phyloP scores from a whole-genome alignment of 352 stramenopile species.

The Globisporangium uncinulatum region DNA sequence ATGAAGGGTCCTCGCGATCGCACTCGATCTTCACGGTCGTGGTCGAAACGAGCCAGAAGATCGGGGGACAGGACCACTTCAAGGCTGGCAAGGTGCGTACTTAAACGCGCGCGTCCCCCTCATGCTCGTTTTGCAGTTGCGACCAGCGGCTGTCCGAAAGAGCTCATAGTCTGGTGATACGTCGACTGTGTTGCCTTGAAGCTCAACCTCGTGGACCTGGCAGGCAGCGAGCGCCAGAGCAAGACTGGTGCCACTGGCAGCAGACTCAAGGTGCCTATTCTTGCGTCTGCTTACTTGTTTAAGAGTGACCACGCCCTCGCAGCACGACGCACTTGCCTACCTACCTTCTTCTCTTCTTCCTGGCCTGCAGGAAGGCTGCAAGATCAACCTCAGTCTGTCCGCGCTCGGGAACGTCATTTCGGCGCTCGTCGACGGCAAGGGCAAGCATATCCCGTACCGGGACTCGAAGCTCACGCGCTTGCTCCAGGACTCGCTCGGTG shows the following conservation, averaged over 20 bases:
- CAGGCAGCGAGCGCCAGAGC: conserved; percentile 76
- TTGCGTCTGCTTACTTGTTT: background rate
- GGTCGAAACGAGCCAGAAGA: conserved; percentile 77
- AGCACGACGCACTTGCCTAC: background rate
- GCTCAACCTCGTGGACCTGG: conserved; percentile 82
- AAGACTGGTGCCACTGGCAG: conserved; percentile 80
- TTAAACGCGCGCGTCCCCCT: background rate
- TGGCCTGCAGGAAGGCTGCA: conserved; percentile 69
- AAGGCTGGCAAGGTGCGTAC: conserved; percentile 67
- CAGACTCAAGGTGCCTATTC: conserved; percentile 46
- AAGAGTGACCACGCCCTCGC: background rate
- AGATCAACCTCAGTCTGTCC: conserved; percentile 82
- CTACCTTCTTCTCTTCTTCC: background rate
- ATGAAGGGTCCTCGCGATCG: conserved; percentile 75
- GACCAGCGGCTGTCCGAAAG: background rate
- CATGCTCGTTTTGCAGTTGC: background rate
- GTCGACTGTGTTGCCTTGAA: conserved; percentile 5
- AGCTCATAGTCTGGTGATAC: background rate
- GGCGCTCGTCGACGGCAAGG: conserved; percentile 79
- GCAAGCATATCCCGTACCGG: conserved; percentile 77
- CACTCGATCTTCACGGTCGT: conserved; percentile 87
- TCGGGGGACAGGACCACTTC: conserved; percentile 67
- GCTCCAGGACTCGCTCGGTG: conserved; percentile 89
- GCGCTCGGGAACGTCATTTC: conserved; percentile 84
- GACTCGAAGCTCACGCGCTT: conserved; percentile 87